phyloP scores from a whole-genome alignment of 768 basidiomycete genomes.

The Boletus subcaerulescens region DNA sequence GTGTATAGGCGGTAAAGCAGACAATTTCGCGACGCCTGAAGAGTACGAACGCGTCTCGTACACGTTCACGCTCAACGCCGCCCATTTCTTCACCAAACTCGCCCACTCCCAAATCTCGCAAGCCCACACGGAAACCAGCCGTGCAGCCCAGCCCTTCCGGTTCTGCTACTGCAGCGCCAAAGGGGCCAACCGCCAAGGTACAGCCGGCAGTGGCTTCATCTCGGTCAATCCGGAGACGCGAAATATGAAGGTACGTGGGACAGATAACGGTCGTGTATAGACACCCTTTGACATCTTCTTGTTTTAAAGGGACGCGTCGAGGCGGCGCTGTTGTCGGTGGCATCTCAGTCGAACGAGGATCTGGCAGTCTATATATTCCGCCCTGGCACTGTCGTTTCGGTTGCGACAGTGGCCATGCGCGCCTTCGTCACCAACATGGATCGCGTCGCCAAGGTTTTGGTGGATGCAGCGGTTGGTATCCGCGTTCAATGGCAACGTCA shows the following conservation, averaged over 20 bases:
- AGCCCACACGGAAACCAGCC: not conserved
- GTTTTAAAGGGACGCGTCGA: conserved; percentile 24
- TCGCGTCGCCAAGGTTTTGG: conserved; percentile 19
- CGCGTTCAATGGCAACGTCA: conserved; percentile 27
- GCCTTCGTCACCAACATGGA: conserved; percentile 23
- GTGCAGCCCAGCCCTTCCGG: conserved; percentile 12
- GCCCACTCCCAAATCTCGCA: conserved; percentile 5
- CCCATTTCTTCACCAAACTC: conserved; percentile 20
- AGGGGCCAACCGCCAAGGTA: conserved; percentile 17
- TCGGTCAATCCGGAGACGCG: conserved; percentile 16
- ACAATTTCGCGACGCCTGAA: conserved; percentile 20
- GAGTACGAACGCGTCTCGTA: conserved; percentile 27
- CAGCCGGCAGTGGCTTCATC: conserved; percentile 11
- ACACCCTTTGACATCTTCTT: not conserved
- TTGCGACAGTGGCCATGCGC: conserved; percentile 9
- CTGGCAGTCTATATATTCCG: conserved; percentile 21
- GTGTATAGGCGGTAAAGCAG: conserved; percentile 26
- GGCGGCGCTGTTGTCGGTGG: conserved; percentile 11
- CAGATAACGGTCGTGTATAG: not conserved
- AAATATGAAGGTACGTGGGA: conserved; percentile 24
- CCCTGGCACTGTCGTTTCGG: conserved; percentile 7
- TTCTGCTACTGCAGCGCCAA: conserved; percentile 30
- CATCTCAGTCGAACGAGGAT: conserved; percentile 9
- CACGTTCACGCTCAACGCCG: conserved; percentile 25
- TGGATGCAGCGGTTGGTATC: conserved; percentile 27